These are phyloP conservation scores for Aspergillus jensenii DNA, from an alignment of 2,329 filamentous ascomycete genomes.

Conservation along the genomic window DNA sequence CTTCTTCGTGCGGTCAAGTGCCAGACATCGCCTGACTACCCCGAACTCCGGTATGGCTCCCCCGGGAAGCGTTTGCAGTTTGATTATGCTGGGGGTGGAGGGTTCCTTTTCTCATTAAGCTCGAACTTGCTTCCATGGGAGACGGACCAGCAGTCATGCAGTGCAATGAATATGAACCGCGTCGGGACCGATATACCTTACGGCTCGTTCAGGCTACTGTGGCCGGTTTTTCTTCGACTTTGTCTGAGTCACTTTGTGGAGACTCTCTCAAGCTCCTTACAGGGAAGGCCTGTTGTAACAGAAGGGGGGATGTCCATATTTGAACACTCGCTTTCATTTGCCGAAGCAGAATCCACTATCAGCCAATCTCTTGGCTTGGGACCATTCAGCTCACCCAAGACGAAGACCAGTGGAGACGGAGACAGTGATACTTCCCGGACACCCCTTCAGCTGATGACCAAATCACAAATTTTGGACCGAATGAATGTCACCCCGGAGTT, in stretches of 20 bases:
- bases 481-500: slow-evolving; percentile 91
- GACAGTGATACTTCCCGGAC: slow-evolving; percentile 30
- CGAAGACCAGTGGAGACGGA: slow-evolving; percentile 46
- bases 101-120: slow-evolving; percentile 70
- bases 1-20: slow-evolving; percentile 86
- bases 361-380: slow-evolving; percentile 75
- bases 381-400: slow-evolving; percentile 55
- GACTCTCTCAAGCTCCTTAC: slow-evolving; percentile 81
- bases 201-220: slow-evolving; percentile 72
- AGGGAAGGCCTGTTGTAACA: slow-evolving; percentile 74
- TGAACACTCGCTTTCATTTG: slow-evolving; percentile 93
- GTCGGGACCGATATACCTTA: slow-evolving; percentile 58
- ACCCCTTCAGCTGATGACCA: slow-evolving; percentile 39
- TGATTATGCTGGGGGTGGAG: slow-evolving; percentile 69
- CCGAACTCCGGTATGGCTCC: slow-evolving; percentile 68
- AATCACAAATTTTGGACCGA: slow-evolving; percentile 65
- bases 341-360: slow-evolving; percentile 88
- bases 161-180: slow-evolving; percentile 70
- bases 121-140: slow-evolving; percentile 72
- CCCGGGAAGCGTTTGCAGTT: slow-evolving; percentile 64
- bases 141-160: slow-evolving; percentile 72
- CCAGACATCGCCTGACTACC: slow-evolving; percentile 77
- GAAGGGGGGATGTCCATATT: slow-evolving; percentile 97
- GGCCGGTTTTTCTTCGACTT: slow-evolving; percentile 53
- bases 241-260: slow-evolving; percentile 83